Conservation (phyloP, 345 rosid genomes). For the Pistacia vera region DNA sequence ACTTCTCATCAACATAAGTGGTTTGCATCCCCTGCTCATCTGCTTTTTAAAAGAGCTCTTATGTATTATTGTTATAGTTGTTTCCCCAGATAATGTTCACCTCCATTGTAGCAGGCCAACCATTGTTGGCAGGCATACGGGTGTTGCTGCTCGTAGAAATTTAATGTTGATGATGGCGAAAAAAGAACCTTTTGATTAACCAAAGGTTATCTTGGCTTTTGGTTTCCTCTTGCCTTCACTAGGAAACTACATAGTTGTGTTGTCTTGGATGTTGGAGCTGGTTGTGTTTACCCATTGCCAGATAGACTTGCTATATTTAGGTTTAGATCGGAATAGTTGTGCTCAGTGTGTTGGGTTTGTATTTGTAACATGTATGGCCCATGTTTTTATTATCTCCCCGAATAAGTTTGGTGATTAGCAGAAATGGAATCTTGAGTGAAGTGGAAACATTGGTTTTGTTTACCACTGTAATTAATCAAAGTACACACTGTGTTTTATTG, state of each 20-base stretch:
- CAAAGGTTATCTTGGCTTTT: too few species aligned
- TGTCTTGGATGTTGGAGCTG: not conserved
- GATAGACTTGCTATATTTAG: not conserved
- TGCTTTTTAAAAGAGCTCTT: too few species aligned
- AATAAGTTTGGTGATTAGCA: not conserved
- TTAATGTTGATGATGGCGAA: not conserved
- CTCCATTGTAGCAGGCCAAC: not conserved
- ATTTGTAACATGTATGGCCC: not conserved
- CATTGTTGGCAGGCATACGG: constrained; percentile 23
- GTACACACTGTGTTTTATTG: too few species aligned
- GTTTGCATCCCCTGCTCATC: too few species aligned
- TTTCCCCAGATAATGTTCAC: too few species aligned
- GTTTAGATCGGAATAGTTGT: not conserved
- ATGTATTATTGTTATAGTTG: too few species aligned
- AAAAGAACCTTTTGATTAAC: not conserved
- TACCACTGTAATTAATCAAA: too few species aligned
- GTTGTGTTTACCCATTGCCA: not conserved
- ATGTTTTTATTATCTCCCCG: constrained; percentile 48
- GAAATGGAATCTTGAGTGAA: constrained; percentile 36
- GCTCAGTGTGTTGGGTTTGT: too few species aligned
- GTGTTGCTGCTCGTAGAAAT: not conserved
- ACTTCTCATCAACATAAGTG: too few species aligned
- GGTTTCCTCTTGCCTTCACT: not conserved
- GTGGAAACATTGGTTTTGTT: constrained; percentile 37
- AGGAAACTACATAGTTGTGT: not conserved